Evolutionary conservation across 306 rosid genomes (phyloP).

Genomic region (Fragaria nilgerrensis): DNA sequence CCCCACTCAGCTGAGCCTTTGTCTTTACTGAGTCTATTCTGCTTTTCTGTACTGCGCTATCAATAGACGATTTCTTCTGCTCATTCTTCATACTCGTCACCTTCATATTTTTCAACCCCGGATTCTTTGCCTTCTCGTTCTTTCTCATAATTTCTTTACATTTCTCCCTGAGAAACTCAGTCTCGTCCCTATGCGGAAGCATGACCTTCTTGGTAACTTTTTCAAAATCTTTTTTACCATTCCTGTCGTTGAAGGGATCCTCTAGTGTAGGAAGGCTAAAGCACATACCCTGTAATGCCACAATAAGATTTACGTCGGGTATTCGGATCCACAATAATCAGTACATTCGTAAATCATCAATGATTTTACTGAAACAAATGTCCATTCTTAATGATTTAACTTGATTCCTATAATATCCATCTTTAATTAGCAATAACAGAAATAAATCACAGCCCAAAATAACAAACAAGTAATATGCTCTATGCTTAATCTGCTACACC

Average conservation of each 20-base stretch:
- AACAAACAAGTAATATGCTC: neutral
- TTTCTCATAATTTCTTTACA: conserved; percentile 22
- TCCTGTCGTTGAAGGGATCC: conserved; percentile 82
- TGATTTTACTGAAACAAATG: neutral
- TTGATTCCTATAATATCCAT: neutral
- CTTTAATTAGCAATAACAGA: neutral
- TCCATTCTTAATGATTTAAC: neutral
- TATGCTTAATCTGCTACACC: neutral
- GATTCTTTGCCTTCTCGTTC: conserved; percentile 12
- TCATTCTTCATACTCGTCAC: conserved; percentile 20
- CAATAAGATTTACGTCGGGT: neutral
- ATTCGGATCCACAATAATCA: neutral
- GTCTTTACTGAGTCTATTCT: conserved; percentile 22
- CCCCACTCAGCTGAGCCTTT: conserved; percentile 27
- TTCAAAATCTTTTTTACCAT: conserved; percentile 46
- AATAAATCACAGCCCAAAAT: neutral
- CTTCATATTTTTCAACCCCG: neutral
- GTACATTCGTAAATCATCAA: neutral
- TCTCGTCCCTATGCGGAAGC: conserved; percentile 30
- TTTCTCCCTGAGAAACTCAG: conserved; percentile 35
- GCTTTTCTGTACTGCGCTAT: conserved; percentile 19
- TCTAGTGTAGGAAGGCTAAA: conserved; percentile 80
- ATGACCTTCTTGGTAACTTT: conserved; percentile 28
- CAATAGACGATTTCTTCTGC: conserved; percentile 4
- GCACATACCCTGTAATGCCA: conserved; percentile 81